Evolutionary conservation across 2,329 filamentous ascomycete genomes (phyloP), one percentile per base, ranked within the genome.

Genomic region (Aureobasidium zeae): DNA sequence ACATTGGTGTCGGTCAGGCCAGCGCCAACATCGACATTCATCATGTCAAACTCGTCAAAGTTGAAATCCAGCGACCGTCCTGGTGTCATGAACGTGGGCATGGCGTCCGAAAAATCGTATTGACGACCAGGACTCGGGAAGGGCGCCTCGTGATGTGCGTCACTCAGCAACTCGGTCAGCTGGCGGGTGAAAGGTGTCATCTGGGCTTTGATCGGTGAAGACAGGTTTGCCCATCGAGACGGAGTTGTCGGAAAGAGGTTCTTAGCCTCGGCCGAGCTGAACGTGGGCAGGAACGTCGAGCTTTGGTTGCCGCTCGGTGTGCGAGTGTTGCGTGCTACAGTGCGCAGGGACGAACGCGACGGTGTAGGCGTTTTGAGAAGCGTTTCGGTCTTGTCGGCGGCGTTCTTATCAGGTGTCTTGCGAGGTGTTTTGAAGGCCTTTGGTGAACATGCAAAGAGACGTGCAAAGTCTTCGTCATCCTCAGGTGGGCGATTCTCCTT

Each of bases 401-500:
- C 25, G 25, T 36, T 35, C n/a, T 71, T 73, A 1, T 76, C 76
- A 1, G 78, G 77, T 2, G 79, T 81, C 2, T 62, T 59, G 4
- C 61, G 64, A 67, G 25, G 45, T 67, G 63, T 57, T 70, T 72
- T 72, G 74, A 47, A 70, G 63, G 69, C 52, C 5, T 33, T 35
- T 3, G 66, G 49, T 62, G 73, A 55, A 67, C 81, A 72, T 45
- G 80, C 78, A 53, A 91, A 88, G 4, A 91, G 70, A 37, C 73
- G 69, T 29, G 77, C 73, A 5, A 83, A 60, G 25, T 58, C 54
- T 20, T 57, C 55, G 48, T 79, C 73, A 9, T 56, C 55, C 8
- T 58, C 55, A 5, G 70, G 68, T 10, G 65, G 67, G 36, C 62
- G 62, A 49, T 80, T 79, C 57, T 80, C 76, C 52, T 79, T 79